Conservation (phyloP, 371 early-diverging fungal species). For the Syncephalastrum racemosum region DNA sequence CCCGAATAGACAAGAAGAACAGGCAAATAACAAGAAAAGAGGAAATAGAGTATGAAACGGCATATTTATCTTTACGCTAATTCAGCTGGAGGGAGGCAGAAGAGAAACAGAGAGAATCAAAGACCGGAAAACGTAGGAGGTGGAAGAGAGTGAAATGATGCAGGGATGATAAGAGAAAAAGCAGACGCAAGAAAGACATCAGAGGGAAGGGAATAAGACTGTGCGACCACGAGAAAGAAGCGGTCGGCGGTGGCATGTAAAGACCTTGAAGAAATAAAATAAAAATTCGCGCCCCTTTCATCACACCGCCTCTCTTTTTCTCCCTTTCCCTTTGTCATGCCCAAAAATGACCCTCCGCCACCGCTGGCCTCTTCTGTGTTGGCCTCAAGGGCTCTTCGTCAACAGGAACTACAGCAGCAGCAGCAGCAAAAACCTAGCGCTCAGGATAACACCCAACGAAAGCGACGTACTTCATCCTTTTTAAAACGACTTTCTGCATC, state of each 20-base stretch:
- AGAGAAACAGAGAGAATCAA: no score
- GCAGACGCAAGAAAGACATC: no score
- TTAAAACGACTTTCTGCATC: no score
- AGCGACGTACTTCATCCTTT: no score
- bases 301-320: constrained; percentile 2
- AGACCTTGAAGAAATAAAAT: not conserved
- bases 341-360: constrained; percentile 13
- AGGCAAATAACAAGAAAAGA: no score
- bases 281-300: no score
- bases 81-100: no score
- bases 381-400: constrained; percentile 9
- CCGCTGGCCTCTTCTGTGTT: constrained; percentile 6
- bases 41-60: no score
- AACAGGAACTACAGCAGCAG: not conserved
- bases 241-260: not conserved
- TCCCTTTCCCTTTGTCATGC: constrained; percentile 7
- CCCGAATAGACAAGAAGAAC: constrained; percentile 1
- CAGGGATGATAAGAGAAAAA: no score
- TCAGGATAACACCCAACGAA: constrained; percentile 3
- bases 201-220: not conserved
- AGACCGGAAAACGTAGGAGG: no score
- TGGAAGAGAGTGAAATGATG: no score
- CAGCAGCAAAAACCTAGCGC: constrained; percentile 1
- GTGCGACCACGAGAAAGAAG: constrained; percentile 9
- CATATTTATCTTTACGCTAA: no score